Percentiles rank a stretch among this genome's conserved stretches.
These are phyloP conservation scores for Aspergillus awamori DNA, from an alignment of 2,329 filamentous ascomycete species.

Conservation along the genomic window DNA sequence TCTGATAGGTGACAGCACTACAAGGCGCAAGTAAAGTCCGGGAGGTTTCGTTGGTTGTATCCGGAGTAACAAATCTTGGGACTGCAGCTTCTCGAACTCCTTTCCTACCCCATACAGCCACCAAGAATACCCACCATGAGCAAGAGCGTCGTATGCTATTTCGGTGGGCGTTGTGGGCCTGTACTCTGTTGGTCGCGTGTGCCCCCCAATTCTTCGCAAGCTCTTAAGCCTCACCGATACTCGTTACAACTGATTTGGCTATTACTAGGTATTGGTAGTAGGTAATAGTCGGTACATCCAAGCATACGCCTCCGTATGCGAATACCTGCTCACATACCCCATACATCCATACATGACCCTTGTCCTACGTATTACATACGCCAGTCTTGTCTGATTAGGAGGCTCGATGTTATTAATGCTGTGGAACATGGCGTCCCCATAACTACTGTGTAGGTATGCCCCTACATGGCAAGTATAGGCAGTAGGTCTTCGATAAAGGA, in stretches of 20 bases:
- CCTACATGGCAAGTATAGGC: background rate
- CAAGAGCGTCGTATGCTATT: background rate
- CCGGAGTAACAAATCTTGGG: constrained; percentile 1
- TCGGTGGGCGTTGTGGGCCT: background rate
- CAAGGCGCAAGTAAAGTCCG: background rate
- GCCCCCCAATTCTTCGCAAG: no score
- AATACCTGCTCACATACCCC: background rate
- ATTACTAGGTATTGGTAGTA: background rate
- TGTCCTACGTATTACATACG: background rate
- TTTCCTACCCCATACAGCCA: background rate
- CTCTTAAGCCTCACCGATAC: no score
- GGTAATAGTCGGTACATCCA: background rate
- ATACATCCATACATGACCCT: background rate
- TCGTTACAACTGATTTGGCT: no score
- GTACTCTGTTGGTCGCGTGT: background rate
- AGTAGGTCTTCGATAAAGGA: background rate
- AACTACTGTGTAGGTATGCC: background rate
- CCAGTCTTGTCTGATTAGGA: background rate
- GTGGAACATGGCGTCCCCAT: constrained; percentile 8
- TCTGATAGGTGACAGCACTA: constrained; percentile 2
- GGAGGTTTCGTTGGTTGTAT: background rate
- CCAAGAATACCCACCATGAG: background rate
- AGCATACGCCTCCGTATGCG: background rate
- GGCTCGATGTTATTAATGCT: background rate
- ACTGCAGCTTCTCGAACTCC: background rate